Percentiles rank a stretch among this genome's conserved stretches.
Conservation (phyloP, 495 filamentous ascomycete species). For the Aspergillus mulundensis region DNA sequence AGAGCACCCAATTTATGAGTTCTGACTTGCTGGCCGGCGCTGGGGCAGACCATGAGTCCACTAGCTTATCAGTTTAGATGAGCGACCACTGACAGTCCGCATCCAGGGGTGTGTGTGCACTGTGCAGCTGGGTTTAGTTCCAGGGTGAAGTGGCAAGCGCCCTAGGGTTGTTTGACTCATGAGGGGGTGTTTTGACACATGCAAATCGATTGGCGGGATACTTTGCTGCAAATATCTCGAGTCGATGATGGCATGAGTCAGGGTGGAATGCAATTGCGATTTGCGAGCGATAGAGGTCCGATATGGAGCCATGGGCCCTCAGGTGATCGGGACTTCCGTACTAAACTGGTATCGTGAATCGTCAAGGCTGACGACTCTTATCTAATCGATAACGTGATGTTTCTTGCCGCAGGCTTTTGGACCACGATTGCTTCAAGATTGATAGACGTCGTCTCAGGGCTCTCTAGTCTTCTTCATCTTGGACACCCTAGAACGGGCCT, state of each 20-base stretch:
- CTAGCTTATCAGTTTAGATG: neutral
- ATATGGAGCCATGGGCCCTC: neutral
- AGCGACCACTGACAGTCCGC: neutral
- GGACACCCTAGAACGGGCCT: neutral
- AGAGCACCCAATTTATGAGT: neutral
- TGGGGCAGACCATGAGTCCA: neutral
- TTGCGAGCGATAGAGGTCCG: neutral
- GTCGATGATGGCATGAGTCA: slow-evolving; percentile 9
- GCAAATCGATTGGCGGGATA: neutral
- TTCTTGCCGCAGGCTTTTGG: neutral
- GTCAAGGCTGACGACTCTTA: slow-evolving; percentile 7
- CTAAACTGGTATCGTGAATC: too few species aligned
- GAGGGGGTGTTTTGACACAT: neutral
- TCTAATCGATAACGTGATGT: slow-evolving; percentile 18
- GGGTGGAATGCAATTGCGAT: slow-evolving; percentile 3
- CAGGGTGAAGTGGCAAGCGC: neutral
- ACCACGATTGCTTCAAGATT: neutral
- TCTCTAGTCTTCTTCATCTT: too few species aligned
- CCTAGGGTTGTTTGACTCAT: neutral
- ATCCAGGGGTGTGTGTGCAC: neutral
- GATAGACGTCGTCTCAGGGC: too few species aligned
- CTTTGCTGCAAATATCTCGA: too few species aligned
- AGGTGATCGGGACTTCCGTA: neutral
- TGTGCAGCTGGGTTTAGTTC: neutral
- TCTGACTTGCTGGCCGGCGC: neutral